Evolutionary conservation across 2,329 filamentous ascomycete genomes (phyloP), one percentile per base, ranked within the genome.

Genomic region (Uncinocarpus reesii): DNA sequence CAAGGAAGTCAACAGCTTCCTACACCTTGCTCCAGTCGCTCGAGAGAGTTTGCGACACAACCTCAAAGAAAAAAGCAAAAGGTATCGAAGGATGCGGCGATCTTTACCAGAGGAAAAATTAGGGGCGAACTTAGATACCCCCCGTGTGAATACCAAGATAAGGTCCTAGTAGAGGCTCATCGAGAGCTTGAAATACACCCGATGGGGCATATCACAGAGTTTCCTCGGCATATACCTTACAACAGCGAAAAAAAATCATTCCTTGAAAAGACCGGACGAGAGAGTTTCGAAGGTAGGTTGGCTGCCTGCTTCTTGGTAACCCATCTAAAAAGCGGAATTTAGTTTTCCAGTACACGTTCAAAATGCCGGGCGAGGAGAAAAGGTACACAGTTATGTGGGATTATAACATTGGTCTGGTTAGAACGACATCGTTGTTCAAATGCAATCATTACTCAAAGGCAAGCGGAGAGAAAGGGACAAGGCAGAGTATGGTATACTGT

Each of bases 401-500:
- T 65, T 95, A 95, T 70, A 90, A 93, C 58, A 80, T 90, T 53
- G 92, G 92, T 7, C 80, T 96, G 24, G 89, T 96, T 53, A 82
- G 90, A 53, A 93, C 94, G 66, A 95, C 89, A 1, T 84, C 88
- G 23, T 86, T 96, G 62, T 96, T 96, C 76, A 95, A 95, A 65
- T 88, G 85, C 56, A 83, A 82, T 62, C 81, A 83, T 54, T 90
- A 90, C 61, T 77, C 83, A 55, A 98, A 98, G 80, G 90, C 88
- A 63, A 61, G 72, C 58, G 31, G n/a, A 28, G 7, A 38, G 7
- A 15, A 49, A 55, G 34, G 58, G 44, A 24, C 7, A 3, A 24
- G 16, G 43, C 13, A 5, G 8, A 18, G 16, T 10, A 2, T 28
- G 6, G n/a, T 21, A 18, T 18, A 7, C 10, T 35, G 2, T 23